These are phyloP conservation scores for Chalciporus piperatus DNA, from an alignment of 768 basidiomycete genomes.

Conservation along the genomic window DNA sequence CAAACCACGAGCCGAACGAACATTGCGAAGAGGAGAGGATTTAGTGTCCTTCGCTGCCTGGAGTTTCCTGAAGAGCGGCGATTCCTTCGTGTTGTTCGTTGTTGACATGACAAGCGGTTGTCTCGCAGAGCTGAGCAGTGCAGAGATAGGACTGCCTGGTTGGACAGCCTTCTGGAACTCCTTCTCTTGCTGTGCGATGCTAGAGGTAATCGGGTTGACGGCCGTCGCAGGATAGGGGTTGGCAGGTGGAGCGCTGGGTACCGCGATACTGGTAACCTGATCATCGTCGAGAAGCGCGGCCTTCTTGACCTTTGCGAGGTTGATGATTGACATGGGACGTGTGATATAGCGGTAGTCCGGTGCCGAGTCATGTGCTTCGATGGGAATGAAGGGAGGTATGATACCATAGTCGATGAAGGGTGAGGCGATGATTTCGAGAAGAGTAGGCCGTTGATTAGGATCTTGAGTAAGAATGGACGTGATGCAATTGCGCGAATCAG, in stretches of 20 bases:
- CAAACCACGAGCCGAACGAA: conserved; percentile 39
- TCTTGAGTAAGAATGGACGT: conserved; percentile 82
- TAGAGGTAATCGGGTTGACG: conserved; percentile 49
- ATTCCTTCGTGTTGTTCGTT: conserved; percentile 37
- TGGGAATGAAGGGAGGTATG: conserved; percentile 78
- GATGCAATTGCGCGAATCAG: conserved; percentile 74
- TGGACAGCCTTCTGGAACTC: conserved; percentile 97
- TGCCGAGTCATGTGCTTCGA: conserved; percentile 67
- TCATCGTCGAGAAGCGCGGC: conserved; percentile 65
- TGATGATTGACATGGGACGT: conserved; percentile 56
- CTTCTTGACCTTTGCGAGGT: conserved; percentile 67
- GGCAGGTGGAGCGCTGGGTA: conserved; percentile 36
- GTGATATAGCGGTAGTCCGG: conserved; percentile 77
- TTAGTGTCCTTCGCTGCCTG: conserved; percentile 50
- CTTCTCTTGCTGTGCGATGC: conserved; percentile 83
- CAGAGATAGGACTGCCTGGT: conserved; percentile 92
- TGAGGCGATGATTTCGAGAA: conserved; percentile 83
- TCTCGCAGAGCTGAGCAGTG: conserved; percentile 82
- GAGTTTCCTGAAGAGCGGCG: conserved; percentile 47
- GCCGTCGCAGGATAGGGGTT: conserved; percentile 16
- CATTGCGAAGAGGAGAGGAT: conserved; percentile 51
- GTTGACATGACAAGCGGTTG: conserved; percentile 80
- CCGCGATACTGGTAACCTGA: conserved; percentile 41
- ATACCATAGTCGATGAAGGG: conserved; percentile 80
- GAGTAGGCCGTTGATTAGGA: conserved; percentile 76